Evolutionary conservation across 2,329 filamentous ascomycete species (phyloP).

Genomic region (Gaeumannomyces sp.): DNA sequence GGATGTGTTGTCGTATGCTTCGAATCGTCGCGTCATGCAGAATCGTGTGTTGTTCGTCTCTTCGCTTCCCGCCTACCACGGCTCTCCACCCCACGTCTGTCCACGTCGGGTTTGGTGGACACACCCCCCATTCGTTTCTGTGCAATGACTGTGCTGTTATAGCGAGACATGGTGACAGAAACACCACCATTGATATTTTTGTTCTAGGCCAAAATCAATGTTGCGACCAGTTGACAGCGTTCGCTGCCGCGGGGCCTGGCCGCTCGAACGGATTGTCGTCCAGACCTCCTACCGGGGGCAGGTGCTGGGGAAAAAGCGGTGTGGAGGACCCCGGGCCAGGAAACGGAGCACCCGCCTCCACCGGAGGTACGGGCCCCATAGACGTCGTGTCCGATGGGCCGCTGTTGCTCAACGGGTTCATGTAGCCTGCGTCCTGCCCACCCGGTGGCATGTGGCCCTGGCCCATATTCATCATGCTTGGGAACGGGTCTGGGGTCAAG

Average conservation of each 20-base stretch:
- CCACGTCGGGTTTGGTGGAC: neutral
- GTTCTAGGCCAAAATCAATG: neutral
- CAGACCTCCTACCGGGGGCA: neutral
- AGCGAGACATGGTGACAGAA: neutral
- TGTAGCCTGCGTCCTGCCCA: neutral
- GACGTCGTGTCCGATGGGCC: neutral
- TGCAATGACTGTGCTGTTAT: neutral
- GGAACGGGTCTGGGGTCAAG: neutral
- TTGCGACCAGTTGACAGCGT: neutral
- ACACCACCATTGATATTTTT: too few species aligned
- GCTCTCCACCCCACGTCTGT: neutral
- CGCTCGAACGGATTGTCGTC: neutral
- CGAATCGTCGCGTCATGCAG: neutral
- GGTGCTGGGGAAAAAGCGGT: neutral
- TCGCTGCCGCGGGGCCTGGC: neutral
- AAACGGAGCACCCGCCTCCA: conserved; percentile 2
- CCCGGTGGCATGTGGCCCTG: neutral
- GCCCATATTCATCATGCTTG: neutral
- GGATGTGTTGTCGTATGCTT: conserved; percentile 1
- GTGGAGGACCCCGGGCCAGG: neutral
- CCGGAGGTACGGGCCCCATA: neutral
- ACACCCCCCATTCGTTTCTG: neutral
- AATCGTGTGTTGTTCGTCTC: neutral
- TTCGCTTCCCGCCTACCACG: neutral
- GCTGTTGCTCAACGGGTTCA: neutral